Conservation (phyloP, 1,284 basidiomycete genomes). For the Ceratorhiza oryzae-sativae region DNA sequence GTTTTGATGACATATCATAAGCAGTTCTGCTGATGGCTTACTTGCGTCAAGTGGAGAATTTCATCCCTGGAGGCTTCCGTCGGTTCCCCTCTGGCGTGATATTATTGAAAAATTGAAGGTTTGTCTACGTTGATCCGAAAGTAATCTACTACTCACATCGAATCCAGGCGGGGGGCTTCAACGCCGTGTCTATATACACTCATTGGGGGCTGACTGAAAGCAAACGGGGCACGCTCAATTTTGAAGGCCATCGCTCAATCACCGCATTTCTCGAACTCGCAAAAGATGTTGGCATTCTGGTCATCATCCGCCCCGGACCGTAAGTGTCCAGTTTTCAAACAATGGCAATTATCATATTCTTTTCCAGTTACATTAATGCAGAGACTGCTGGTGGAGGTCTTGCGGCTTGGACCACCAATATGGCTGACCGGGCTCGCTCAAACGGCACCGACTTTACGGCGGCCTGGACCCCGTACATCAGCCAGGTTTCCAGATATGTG, state of each 20-base stretch:
- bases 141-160: not conserved
- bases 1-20: too few species aligned
- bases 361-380: conserved; percentile 31
- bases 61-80: conserved; percentile 37
- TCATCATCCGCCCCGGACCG: conserved; percentile 40
- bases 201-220: conserved; percentile 41
- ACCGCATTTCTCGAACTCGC: conserved; percentile 38
- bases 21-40: not conserved
- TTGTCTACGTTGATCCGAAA: not conserved
- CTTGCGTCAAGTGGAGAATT: conserved; percentile 32
- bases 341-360: not conserved
- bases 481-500: conserved; percentile 4
- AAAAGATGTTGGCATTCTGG: conserved; percentile 39
- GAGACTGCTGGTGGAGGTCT: conserved; percentile 33
- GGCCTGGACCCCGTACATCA: conserved; percentile 35
- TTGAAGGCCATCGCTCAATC: conserved; percentile 36
- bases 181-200: conserved; percentile 40
- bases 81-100: conserved; percentile 29
- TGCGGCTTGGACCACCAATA: conserved; percentile 34
- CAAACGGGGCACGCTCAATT: conserved; percentile 38
- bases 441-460: conserved; percentile 22
- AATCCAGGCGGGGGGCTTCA: conserved; percentile 39
- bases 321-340: not conserved
- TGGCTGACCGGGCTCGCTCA: not conserved
- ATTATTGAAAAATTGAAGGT: conserved; percentile 37